A percentile compares a stretch with the other conserved stretches of the same genome.
Evolutionary conservation across 768 basidiomycete species (phyloP).

Genomic region (Exidia glandulosa): DNA sequence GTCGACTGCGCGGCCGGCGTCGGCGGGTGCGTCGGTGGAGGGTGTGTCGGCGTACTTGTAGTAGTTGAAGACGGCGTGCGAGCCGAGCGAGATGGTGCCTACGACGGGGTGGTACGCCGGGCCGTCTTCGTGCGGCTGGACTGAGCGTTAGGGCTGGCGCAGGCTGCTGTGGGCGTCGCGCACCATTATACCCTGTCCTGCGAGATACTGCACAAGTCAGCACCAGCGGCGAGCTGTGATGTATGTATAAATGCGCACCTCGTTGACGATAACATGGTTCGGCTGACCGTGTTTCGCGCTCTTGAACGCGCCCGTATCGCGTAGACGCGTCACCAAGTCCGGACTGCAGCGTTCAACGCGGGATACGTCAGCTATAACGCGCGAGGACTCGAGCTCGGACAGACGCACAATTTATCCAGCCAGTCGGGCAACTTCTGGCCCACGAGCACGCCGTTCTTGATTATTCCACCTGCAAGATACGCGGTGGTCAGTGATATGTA

Average conservation of each 20-base stretch:
- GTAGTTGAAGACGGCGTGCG: conserved; percentile 76
- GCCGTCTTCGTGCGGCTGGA: conserved; percentile 86
- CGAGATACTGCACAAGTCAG: conserved; percentile 47
- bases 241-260: conserved; percentile 31
- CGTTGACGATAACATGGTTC: conserved; percentile 87
- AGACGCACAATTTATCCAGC: conserved; percentile 50
- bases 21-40: conserved; percentile 3
- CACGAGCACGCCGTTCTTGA: conserved; percentile 56
- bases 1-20: conserved; percentile 45
- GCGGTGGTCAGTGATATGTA: conserved; percentile 1
- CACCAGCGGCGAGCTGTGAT: conserved; percentile 9
- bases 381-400: conserved; percentile 1
- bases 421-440: conserved; percentile 62
- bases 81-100: conserved; percentile 80
- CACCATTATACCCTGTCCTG: conserved; percentile 92
- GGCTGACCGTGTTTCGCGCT: conserved; percentile 53
- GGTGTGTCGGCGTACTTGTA: conserved; percentile 44
- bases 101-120: conserved; percentile 81
- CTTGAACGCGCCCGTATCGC: conserved; percentile 50
- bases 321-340: conserved; percentile 60
- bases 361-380: conserved; percentile 1
- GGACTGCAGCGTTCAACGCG: conserved; percentile 40
- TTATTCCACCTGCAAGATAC: conserved; percentile 59
- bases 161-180: conserved; percentile 8
- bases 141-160: background rate